Percentiles rank a stretch among this genome's conserved stretches.
Evolutionary conservation across 2,329 filamentous ascomycete genomes (phyloP).

Genomic region (Epichloe elymi): DNA sequence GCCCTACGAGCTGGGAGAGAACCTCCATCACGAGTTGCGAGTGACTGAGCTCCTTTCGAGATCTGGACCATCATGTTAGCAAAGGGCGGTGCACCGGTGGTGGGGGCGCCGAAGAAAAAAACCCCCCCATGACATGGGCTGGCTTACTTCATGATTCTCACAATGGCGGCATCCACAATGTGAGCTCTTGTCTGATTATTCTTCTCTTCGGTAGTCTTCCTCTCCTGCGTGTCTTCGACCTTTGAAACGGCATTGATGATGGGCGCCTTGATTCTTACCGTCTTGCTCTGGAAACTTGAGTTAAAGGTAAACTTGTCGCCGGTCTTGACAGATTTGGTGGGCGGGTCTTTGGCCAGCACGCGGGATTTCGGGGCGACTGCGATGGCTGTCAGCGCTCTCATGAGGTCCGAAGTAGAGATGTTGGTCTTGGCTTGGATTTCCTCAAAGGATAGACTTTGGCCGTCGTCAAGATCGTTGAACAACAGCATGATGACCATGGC

Average conservation of each 20-base stretch:
- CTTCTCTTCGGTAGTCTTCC: conserved; percentile 61
- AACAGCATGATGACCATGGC: conserved; percentile 81
- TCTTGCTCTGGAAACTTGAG: conserved; percentile 64
- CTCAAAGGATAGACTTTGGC: conserved; percentile 44
- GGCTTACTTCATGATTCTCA: conserved; percentile 75
- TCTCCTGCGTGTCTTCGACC: conserved; percentile 61
- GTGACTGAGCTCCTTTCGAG: conserved; percentile 60
- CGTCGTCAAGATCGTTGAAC: conserved; percentile 64
- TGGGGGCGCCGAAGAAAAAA: too few relatives aligned
- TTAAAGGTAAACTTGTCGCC: conserved; percentile 78
- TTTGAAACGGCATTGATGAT: conserved; percentile 72
- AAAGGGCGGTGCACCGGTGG: neutral
- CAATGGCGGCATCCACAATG: conserved; percentile 63
- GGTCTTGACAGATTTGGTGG: conserved; percentile 61
- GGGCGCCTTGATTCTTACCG: conserved; percentile 79
- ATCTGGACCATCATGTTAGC: conserved; percentile 29
- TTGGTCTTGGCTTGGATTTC: conserved; percentile 75
- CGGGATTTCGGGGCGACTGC: conserved; percentile 73
- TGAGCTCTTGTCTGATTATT: conserved; percentile 59
- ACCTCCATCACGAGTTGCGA: conserved; percentile 59
- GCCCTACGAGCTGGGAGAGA: conserved; percentile 50
- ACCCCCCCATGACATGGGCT: too few relatives aligned
- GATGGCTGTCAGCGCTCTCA: conserved; percentile 67
- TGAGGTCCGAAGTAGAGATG: conserved; percentile 61
- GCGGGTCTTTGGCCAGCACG: conserved; percentile 68